Percentiles rank a stretch among this genome's conserved stretches.
phyloP scores from a whole-genome alignment of 2,329 filamentous ascomycete genomes.

The Macrophomina phaseolina region DNA sequence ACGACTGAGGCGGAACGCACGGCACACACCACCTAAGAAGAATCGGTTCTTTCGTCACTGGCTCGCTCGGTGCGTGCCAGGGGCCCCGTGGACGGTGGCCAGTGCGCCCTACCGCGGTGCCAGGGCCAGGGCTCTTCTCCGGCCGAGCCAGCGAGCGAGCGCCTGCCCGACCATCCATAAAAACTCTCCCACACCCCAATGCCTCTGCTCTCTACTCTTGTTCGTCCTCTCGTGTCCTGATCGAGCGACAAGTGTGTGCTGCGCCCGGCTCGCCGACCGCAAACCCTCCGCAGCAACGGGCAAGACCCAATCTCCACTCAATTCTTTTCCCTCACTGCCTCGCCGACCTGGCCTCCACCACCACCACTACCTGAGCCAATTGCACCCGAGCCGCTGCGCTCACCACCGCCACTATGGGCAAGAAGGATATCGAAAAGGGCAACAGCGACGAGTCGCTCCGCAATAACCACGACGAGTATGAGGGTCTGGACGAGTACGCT shows the following conservation, averaged over 20 bases:
- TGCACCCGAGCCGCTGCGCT: constrained; percentile 1
- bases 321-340: constrained; percentile 3
- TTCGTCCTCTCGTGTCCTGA: constrained; percentile 28
- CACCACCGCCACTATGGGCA: constrained; percentile 21
- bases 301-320: constrained; percentile 2
- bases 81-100: constrained; percentile 7
- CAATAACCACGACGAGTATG: constrained; percentile 35
- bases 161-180: constrained; percentile 22
- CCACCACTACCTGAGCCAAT: constrained; percentile 5
- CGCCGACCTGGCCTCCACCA: neutral
- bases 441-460: neutral
- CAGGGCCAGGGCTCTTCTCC: constrained; percentile 4
- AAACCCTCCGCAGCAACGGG: constrained; percentile 22
- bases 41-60: constrained; percentile 27
- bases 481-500: constrained; percentile 66
- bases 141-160: constrained; percentile 12
- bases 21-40: constrained; percentile 23
- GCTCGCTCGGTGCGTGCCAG: constrained; percentile 21
- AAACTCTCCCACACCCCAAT: constrained; percentile 19
- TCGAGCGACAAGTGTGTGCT: constrained; percentile 29
- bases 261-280: constrained; percentile 26
- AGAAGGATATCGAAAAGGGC: constrained; percentile 28
- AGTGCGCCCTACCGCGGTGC: constrained; percentile 4
- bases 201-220: constrained; percentile 25
- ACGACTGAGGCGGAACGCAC: constrained; percentile 25